Evolutionary conservation across 148 eudicot genomes (phyloP).

Genomic region (Oxyria digyna): DNA sequence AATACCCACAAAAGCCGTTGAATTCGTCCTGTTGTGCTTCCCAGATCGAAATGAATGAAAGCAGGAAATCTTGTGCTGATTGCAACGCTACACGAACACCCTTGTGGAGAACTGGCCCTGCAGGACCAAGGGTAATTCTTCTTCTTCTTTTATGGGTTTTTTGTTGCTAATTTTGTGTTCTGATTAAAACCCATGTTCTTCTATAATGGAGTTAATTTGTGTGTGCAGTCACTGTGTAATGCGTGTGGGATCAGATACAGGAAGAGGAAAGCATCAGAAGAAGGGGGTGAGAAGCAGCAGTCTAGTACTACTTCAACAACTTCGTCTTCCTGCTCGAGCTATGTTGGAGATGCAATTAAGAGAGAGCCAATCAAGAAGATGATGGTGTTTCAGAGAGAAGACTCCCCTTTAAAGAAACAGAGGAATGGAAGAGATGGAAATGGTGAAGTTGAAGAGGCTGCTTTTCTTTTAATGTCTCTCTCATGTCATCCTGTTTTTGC

Average conservation of each 20-base stretch:
- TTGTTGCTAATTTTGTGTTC: background rate
- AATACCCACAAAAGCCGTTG: background rate
- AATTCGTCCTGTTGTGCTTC: background rate
- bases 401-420: constrained; percentile 16
- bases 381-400: constrained; percentile 7
- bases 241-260: constrained; percentile 63
- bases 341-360: background rate
- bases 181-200: background rate
- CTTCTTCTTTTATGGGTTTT: background rate
- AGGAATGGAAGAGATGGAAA: constrained; percentile 9
- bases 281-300: constrained; percentile 10
- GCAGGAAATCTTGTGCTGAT: constrained; percentile 26
- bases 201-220: background rate
- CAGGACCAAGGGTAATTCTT: constrained; percentile 50
- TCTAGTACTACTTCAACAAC: background rate
- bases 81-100: constrained; percentile 36
- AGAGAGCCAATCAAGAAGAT: constrained; percentile 12
- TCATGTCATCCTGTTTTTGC: constrained; percentile 12
- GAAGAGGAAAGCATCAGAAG: constrained; percentile 28
- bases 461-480: constrained; percentile 10
- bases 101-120: constrained; percentile 59
- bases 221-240: constrained; percentile 49
- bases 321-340: background rate
- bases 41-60: constrained; percentile 16
- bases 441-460: constrained; percentile 13